Base-by-base conservation (phyloP, 805 yeast genomes). In the Cyberlindnera mycetangii region DNA sequence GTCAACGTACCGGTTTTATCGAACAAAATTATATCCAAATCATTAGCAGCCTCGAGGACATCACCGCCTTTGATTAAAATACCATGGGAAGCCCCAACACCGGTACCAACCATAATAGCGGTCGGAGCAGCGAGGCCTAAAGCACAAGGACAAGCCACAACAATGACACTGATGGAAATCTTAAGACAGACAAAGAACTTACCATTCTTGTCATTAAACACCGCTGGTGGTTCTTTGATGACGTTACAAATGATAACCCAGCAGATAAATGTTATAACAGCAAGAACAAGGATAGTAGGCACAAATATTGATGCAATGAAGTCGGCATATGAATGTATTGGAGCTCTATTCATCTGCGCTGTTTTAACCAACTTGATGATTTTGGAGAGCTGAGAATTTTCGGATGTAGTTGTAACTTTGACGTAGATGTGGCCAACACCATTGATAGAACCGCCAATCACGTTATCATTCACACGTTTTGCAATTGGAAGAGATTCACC, bases 121-220 rank as follows among this genome's bases (percentile, higher is more conserved):
- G 99, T 95, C 1, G 99, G 99, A 0, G 98, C 96, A 4, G 97
- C 97, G 40, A 93, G 72, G 3, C 99, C 99, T 19, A 93, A 68
- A 0, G 99, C 98, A 74, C 99, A 93, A 0, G 99, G 99, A 66
- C 99, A 93, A 2, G 99, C 99, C 39, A 93, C 97, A 10, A 93
- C 97, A 51, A 95, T 78, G 5, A 93, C 99, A 7, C 95, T 82
- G 21, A 93, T 92, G 6, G 95, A 83, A 37, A 90, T 74, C 56
- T 85, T 81, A 45, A 95, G 64, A 59, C 92, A 83, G 5, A 78
- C 78, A 61, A 79, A 81, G 51, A 81, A 72, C 41, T 75, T 74
- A 9, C 89, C 87, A 51, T 76, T 76, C 8, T 64, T 69, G 34
- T 62, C 64, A 15, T 60, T 54, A 58, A 83, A 81, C 9, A 75